These are phyloP conservation scores for Amanita molliuscula DNA, from an alignment of 768 basidiomycete species.

Conservation along the genomic window DNA sequence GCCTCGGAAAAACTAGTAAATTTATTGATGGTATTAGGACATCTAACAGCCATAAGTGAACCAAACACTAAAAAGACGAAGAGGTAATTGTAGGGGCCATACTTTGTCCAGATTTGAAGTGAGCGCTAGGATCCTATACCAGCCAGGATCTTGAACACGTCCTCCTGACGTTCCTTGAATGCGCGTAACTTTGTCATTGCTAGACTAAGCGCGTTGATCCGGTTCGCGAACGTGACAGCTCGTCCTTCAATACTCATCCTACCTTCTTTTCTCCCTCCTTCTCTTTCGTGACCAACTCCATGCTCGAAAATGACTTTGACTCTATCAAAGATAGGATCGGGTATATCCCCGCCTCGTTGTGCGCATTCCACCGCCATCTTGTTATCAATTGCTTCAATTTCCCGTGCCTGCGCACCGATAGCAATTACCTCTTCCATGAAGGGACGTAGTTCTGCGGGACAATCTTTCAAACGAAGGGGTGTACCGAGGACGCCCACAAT, in stretches of 20 bases:
- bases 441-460: slow-evolving; percentile 53
- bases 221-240: slow-evolving; percentile 64
- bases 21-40: too few relatives aligned
- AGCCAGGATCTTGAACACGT: slow-evolving; percentile 59
- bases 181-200: slow-evolving; percentile 59
- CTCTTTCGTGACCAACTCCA: slow-evolving; percentile 40
- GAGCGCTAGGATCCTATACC: slow-evolving; percentile 24
- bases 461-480: slow-evolving; percentile 44
- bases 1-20: too few relatives aligned
- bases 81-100: too few relatives aligned
- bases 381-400: slow-evolving; percentile 46
- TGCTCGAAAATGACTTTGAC: slow-evolving; percentile 46
- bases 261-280: slow-evolving; percentile 18
- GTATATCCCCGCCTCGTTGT: slow-evolving; percentile 23
- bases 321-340: slow-evolving; percentile 42
- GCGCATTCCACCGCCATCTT: slow-evolving; percentile 33
- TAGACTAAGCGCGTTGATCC: slow-evolving; percentile 66
- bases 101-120: too few relatives aligned
- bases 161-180: slow-evolving; percentile 61
- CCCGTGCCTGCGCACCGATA: slow-evolving; percentile 41
- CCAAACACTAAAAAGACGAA: too few relatives aligned
- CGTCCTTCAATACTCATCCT: slow-evolving; percentile 51
- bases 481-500: slow-evolving; percentile 51
- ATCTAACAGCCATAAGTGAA: too few relatives aligned
- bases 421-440: slow-evolving; percentile 56